Evolutionary conservation across 495 filamentous ascomycete genomes (phyloP).

Genomic region (Cercophora sp.): DNA sequence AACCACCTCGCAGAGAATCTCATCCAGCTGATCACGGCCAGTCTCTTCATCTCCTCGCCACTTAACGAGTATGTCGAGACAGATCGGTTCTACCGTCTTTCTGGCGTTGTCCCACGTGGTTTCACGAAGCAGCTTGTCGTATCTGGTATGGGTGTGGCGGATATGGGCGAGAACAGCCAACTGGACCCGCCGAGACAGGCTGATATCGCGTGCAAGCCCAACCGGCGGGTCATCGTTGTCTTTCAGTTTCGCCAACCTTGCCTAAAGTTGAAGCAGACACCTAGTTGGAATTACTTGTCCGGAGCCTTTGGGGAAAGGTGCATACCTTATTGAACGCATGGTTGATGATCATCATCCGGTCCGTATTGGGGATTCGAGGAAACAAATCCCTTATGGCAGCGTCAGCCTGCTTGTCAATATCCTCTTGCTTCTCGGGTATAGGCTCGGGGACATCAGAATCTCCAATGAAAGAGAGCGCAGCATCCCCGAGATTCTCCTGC

Average conservation of each 20-base stretch:
- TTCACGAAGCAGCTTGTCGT: constrained; percentile 69
- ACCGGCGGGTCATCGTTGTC: constrained; percentile 50
- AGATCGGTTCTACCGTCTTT: constrained; percentile 62
- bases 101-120: constrained; percentile 66
- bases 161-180: constrained; percentile 84
- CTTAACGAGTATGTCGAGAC: constrained; percentile 68
- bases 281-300: too few relatives aligned
- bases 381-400: constrained; percentile 76
- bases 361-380: constrained; percentile 75
- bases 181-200: constrained; percentile 70
- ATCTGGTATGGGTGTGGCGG: constrained; percentile 79
- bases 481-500: constrained; percentile 25
- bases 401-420: constrained; percentile 68
- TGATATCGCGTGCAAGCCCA: constrained; percentile 62
- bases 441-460: constrained; percentile 40
- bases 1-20: constrained; percentile 76
- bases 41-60: constrained; percentile 87
- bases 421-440: constrained; percentile 54
- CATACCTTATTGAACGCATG: constrained; percentile 81
- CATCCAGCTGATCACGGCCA: constrained; percentile 68
- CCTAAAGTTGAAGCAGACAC: too few relatives aligned
- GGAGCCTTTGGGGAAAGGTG: background rate
- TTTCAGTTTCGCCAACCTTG: too few relatives aligned
- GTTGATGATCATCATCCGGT: constrained; percentile 70
- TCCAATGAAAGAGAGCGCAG: constrained; percentile 8